Evolutionary conservation across 1,139 yeast genomes (phyloP).

Genomic region (Suhomyces chickasaworum): DNA sequence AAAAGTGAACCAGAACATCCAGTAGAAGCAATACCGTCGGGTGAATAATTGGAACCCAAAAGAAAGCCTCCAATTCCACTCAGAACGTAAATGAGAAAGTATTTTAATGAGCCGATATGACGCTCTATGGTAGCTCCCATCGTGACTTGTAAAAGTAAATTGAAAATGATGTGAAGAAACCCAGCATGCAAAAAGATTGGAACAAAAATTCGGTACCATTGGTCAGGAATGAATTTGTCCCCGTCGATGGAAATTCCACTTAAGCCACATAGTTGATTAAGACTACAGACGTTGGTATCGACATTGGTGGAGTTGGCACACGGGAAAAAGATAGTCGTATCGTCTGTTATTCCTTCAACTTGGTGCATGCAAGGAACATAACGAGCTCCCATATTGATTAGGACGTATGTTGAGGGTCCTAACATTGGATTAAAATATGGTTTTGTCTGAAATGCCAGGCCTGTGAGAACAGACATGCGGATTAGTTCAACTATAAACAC

Average conservation of each 20-base stretch:
- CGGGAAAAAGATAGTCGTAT: conserved; percentile 53
- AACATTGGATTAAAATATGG: conserved; percentile 81
- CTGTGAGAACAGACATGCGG: conserved; percentile 61
- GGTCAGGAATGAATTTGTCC: conserved; percentile 49
- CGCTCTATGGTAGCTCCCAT: conserved; percentile 68
- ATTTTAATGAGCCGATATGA: conserved; percentile 58
- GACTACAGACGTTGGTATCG: conserved; percentile 57
- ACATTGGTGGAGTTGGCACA: conserved; percentile 68
- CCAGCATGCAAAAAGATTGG: conserved; percentile 83
- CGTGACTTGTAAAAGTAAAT: conserved; percentile 59
- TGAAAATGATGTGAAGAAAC: conserved; percentile 66
- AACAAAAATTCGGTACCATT: conserved; percentile 70
- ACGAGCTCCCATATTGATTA: conserved; percentile 72
- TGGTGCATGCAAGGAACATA: conserved; percentile 73
- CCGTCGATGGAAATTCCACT: conserved; percentile 42
- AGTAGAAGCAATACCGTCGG: conserved; percentile 67
- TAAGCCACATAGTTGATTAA: conserved; percentile 65
- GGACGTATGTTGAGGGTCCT: conserved; percentile 72
- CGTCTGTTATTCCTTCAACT: conserved; percentile 54
- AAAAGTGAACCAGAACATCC: conserved; percentile 80
- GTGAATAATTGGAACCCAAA: conserved; percentile 72
- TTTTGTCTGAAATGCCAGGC: conserved; percentile 66
- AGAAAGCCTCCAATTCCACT: conserved; percentile 71
- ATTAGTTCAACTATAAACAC: conserved; percentile 72
- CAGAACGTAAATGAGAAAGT: conserved; percentile 56